A percentile compares a stretch with the other conserved stretches of the same genome.
phyloP scores from a whole-genome alignment of 371 early-diverging fungal genomes.

The Chytridium lagenaria region DNA sequence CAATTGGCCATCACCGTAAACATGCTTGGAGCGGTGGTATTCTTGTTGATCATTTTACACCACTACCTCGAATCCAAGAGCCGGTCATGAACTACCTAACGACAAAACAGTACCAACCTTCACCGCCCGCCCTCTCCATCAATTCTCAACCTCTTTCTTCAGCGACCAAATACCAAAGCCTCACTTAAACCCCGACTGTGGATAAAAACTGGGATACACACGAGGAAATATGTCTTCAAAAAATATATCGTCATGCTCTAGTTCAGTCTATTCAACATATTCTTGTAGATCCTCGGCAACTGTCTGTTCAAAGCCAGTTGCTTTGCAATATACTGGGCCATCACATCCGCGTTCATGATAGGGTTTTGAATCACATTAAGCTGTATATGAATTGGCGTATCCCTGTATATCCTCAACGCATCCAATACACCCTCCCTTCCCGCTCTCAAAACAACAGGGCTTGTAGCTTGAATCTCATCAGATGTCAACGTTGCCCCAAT shows the following conservation, averaged over 20 bases:
- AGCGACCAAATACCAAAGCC: too few species aligned
- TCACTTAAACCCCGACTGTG: too few species aligned
- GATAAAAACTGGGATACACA: too few species aligned
- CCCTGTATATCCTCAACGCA: slow-evolving; percentile 49
- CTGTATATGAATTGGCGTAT: slow-evolving; percentile 47
- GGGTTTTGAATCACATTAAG: slow-evolving; percentile 55
- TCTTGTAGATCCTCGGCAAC: slow-evolving; percentile 42
- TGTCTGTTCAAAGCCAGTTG: slow-evolving; percentile 24
- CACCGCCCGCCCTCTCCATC: not conserved
- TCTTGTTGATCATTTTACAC: slow-evolving; percentile 49
- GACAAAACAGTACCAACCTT: not conserved
- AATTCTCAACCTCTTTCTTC: not conserved
- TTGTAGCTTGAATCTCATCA: slow-evolving; percentile 22
- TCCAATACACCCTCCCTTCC: slow-evolving; percentile 33
- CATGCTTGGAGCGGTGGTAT: slow-evolving; percentile 46
- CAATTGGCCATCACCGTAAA: slow-evolving; percentile 50
- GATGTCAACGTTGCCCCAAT: not conserved
- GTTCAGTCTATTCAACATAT: slow-evolving; percentile 31
- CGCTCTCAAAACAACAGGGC: slow-evolving; percentile 29
- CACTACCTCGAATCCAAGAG: slow-evolving; percentile 44
- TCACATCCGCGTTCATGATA: slow-evolving; percentile 51
- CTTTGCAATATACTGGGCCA: slow-evolving; percentile 49
- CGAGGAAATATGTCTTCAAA: too few species aligned
- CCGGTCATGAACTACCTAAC: not conserved
- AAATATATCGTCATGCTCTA: too few species aligned